Evolutionary conservation across 2,329 filamentous ascomycete genomes (phyloP).

Genomic region (Penicillium polonicum): DNA sequence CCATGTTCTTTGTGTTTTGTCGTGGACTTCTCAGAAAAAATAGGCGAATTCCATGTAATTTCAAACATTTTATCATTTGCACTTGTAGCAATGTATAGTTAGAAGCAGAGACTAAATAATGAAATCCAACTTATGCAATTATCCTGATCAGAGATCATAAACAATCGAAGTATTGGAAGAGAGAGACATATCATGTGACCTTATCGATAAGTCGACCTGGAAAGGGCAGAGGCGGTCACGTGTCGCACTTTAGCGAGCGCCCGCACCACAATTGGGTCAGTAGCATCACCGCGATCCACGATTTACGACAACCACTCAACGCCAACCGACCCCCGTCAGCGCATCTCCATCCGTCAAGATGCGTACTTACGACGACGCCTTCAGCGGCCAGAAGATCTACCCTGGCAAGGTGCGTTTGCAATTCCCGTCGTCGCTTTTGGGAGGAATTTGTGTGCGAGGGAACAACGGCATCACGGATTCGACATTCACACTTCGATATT

Average conservation of each 20-base stretch:
- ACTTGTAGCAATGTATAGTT: too few relatives aligned
- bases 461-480: slow-evolving; percentile 15
- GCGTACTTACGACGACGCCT: slow-evolving; percentile 76
- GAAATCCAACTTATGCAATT: background rate
- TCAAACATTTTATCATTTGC: too few relatives aligned
- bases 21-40: background rate
- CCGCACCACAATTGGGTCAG: slow-evolving; percentile 44
- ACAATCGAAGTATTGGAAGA: background rate
- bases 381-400: slow-evolving; percentile 77
- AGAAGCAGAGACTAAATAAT: background rate
- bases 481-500: slow-evolving; percentile 8
- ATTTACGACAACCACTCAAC: slow-evolving; percentile 46
- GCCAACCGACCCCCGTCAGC: slow-evolving; percentile 45
- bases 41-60: background rate
- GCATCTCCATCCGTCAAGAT: slow-evolving; percentile 58
- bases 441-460: slow-evolving; percentile 20
- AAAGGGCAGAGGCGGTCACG: slow-evolving; percentile 46
- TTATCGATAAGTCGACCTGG: slow-evolving; percentile 16
- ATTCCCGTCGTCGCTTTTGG: slow-evolving; percentile 18
- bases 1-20: background rate
- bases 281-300: slow-evolving; percentile 40
- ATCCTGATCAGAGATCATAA: background rate
- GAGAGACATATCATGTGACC: slow-evolving; percentile 3
- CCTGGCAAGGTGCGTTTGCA: slow-evolving; percentile 67
- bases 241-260: slow-evolving; percentile 46